Evolutionary conservation across 768 basidiomycete genomes (phyloP), one percentile per base, ranked within the genome.

Genomic region (Boletus subcaerulescens): DNA sequence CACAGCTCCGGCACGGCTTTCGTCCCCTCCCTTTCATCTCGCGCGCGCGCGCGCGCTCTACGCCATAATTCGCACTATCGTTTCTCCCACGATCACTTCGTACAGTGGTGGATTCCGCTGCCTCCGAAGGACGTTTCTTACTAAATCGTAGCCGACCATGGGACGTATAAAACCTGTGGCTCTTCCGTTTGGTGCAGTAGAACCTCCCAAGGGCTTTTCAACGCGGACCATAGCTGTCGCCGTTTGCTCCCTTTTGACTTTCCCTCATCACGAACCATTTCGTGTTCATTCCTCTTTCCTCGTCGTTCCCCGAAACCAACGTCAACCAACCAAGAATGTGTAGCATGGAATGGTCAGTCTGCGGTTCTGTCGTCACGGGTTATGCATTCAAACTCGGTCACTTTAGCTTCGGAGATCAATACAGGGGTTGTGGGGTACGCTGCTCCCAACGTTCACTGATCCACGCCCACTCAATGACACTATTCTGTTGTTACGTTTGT

Each of bases 281-380:
- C 24, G 14, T 42, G 17, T 33, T 31, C 38, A n/a, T 39, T 40
- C 14, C 26, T 40, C 29, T 32, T 26, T 40, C 52, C 8, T 44
- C 53, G 4, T 45, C 58, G 38, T 48, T 45, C 32, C 0, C 20
- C 31, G 9, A 51, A 57, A 24, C 56, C 48, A 48, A 53, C 49
- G 4, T 43, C 47, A 44, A 45, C 5, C 29, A 20, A 36, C 20
- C 64, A 7, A 65, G 24, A 41, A 85, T 85, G 84, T 85, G 84
- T 57, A 73, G 71, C 65, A 77, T 79, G 63, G 84, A 85, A 77
- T 78, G 81, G 83, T 84, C 60, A 60, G 61, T 63, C 53, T 43
- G 32, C 18, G 4, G 31, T 40, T 8, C 49, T 48, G 18, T 60
- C 46, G 5, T 52, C 58, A 18, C 11, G 18, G 32, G 14, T 29